Conservation (phyloP, 306 rosid species). For the Vigna unguiculata region DNA sequence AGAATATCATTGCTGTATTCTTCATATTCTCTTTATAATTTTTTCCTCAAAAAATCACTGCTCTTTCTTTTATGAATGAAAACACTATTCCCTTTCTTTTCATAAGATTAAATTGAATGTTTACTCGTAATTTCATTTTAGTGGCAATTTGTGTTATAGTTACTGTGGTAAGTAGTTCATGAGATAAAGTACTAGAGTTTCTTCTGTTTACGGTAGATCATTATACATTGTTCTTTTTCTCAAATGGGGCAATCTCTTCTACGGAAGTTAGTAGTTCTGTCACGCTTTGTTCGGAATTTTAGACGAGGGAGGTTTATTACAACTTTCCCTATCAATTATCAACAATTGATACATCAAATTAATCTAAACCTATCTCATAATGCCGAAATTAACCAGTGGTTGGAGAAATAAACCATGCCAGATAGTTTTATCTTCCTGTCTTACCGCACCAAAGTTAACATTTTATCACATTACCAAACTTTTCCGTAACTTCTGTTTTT, state of each 20-base stretch:
- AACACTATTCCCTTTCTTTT: neutral
- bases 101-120: neutral
- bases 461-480: slow-evolving; percentile 8
- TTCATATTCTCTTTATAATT: neutral
- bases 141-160: slow-evolving; percentile 14
- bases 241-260: neutral
- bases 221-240: neutral
- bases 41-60: neutral
- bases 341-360: slow-evolving; percentile 9
- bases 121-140: slow-evolving; percentile 1
- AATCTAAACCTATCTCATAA: slow-evolving; percentile 10
- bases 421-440: neutral
- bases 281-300: slow-evolving; percentile 33
- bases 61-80: too few species aligned
- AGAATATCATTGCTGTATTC: neutral
- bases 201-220: slow-evolving; percentile 21
- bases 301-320: neutral
- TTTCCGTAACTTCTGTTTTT: neutral
- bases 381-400: slow-evolving; percentile 31
- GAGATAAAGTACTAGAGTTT: slow-evolving; percentile 4
- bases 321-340: neutral
- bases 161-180: slow-evolving; percentile 8
- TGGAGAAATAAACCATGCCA: slow-evolving; percentile 21
- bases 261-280: slow-evolving; percentile 19
- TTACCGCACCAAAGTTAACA: neutral